Evolutionary conservation across 2,329 filamentous ascomycete species (phyloP), one percentile per base, ranked within the genome.

Genomic region (Talaromyces sp.): DNA sequence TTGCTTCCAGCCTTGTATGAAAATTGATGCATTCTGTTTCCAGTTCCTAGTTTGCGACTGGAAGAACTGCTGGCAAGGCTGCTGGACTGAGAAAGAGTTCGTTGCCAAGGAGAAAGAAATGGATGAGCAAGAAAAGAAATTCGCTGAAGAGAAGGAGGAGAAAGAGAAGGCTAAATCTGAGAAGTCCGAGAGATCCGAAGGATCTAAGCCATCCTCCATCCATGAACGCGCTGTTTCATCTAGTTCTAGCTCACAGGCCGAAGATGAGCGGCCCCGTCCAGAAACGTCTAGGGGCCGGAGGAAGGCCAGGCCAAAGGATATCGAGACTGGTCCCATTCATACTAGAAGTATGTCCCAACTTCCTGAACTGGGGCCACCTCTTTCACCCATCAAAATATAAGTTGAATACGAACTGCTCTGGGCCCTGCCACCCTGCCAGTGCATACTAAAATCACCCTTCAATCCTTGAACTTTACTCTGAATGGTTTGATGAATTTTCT

Each of bases 41-140:
- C 91, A 92, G 65, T 97, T 96, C 61, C 80, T 97, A 11, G 92
- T 97, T 17, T 90, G 91, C 67, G 89, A 97, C 69, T 97, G 93
- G 93, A 87, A 91, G 63, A 88, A 95, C 63, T 97, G 93, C 76
- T 97, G 93, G 93, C 91, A 94, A 71, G 93, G 93, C 8, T 97
- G 93, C 77, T 91, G 87, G 78, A 95, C 89, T 11, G 93, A 97
- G 73, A 86, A 90, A 57, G 86, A 85, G 61, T 93, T 83, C 66
- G 86, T 91, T 32, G 85, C 89, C 62, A 75, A 64, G 72, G 84
- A 80, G 54, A 66, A 67, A 39, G 71, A 73, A 52, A 67, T 70
- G 57, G 65, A 71, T 33, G 72, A 70, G 47, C 66, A 63, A 44
- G 71, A 71, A 45, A 41, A 49, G 32, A 61, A 53, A 27, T 58